phyloP scores from a whole-genome alignment of 139 green algal species.

The Tetraselmis chui region DNA sequence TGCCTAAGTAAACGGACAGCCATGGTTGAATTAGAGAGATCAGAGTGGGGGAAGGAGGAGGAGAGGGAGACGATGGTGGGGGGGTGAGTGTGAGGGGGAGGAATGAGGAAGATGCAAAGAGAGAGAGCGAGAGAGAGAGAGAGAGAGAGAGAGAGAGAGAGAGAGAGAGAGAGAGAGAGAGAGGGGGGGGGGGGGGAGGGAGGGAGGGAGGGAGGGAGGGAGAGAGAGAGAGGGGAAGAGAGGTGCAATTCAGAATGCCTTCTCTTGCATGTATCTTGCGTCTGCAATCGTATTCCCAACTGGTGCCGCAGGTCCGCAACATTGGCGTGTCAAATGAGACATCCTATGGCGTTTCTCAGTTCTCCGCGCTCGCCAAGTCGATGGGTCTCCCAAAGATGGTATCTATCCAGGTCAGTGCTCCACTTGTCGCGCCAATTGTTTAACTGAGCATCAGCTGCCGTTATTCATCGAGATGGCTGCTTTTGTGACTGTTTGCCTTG shows the following conservation, averaged over 20 bases:
- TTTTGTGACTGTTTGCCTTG: no score
- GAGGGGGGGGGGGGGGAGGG: background rate
- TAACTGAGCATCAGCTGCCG: background rate
- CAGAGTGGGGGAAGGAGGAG: no score
- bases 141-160: background rate
- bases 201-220: background rate
- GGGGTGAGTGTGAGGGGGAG: no score
- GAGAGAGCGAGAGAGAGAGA: no score
- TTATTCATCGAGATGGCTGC: no score
- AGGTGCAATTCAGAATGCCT: background rate
- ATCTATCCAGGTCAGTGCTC: constrained; percentile 52
- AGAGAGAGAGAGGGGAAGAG: background rate
- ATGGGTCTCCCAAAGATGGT: constrained; percentile 61
- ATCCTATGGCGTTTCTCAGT: constrained; percentile 72
- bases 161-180: background rate
- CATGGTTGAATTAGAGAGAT: no score
- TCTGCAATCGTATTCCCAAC: background rate
- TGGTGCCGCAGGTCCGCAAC: constrained; percentile 63
- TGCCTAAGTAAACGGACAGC: no score
- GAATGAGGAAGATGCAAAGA: background rate
- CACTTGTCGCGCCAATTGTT: background rate
- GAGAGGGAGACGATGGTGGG: no score
- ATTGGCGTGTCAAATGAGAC: constrained; percentile 89
- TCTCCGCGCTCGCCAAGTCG: constrained; percentile 40
- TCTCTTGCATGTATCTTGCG: background rate